phyloP scores from a whole-genome alignment of 2,329 filamentous ascomycete genomes.

The Penicillium glabrum region DNA sequence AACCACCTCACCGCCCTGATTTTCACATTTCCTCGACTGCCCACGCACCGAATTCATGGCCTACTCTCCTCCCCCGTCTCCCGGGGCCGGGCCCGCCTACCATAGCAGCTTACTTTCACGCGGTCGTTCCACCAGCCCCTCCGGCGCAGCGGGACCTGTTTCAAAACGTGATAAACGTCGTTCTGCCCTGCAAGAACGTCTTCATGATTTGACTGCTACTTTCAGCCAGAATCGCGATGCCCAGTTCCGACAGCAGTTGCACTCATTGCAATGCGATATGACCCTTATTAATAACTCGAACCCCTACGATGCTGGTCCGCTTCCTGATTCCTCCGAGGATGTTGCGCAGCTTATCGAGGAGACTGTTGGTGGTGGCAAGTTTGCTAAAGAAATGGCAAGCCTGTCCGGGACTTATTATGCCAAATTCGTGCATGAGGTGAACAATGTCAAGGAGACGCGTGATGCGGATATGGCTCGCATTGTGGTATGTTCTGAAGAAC shows the following conservation, averaged over 20 bases:
- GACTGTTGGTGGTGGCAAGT: conserved; percentile 58
- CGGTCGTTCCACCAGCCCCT: conserved; percentile 32
- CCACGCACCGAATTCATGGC: conserved; percentile 14
- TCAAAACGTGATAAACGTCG: conserved; percentile 92
- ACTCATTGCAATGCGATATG: conserved; percentile 89
- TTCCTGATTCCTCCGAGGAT: conserved; percentile 65
- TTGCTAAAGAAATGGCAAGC: conserved; percentile 66
- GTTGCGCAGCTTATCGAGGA: conserved; percentile 63
- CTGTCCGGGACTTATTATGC: conserved; percentile 77
- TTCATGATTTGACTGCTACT: conserved; percentile 71
- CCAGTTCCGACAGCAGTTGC: conserved; percentile 84
- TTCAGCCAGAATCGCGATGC: conserved; percentile 79
- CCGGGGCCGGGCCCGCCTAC: conserved; percentile 16
- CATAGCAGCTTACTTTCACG: conserved; percentile 13
- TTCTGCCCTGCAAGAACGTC: conserved; percentile 75
- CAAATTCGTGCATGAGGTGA: conserved; percentile 81
- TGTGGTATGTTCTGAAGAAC: conserved; percentile 59
- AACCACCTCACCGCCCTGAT: too few species aligned
- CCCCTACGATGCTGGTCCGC: conserved; percentile 69
- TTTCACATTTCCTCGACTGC: neutral
- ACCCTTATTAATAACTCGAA: conserved; percentile 82
- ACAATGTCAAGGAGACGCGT: conserved; percentile 81
- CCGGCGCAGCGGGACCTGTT: conserved; percentile 38
- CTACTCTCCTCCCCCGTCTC: conserved; percentile 22
- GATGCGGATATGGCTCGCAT: conserved; percentile 80